Evolutionary conservation across 179 eudicot species (phyloP), one percentile per base, ranked within the genome.

Genomic region (Sideroxylon spinosum): DNA sequence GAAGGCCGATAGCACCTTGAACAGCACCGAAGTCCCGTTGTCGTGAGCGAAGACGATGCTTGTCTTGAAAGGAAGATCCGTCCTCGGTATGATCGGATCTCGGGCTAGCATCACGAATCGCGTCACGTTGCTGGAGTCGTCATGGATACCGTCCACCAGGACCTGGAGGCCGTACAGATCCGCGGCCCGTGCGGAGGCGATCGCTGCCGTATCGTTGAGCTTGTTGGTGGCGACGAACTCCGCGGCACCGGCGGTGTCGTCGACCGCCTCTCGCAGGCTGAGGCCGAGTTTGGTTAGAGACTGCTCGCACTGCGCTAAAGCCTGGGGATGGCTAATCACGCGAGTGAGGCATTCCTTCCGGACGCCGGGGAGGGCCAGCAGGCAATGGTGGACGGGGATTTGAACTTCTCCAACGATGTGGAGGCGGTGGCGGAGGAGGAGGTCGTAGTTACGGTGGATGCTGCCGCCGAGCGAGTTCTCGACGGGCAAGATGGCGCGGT

Each of bases 241-340:
- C 1, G 97, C 98, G 9, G 98, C 98, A 3, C 97, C 97, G 16
- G 98, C 98, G 16, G 98, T 93, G 81, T 93, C 97, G 85, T 90
- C 95, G 17, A 93, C 92, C 8, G 98, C 97, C 74, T 93, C 97
- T 17, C 97, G 86, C 4, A 87, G 92, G 79, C 83, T 84, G 70
- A 89, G 85, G 23, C 93, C 95, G 19, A 93, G 74, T 49, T 90
- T 82, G 6, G 95, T 92, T 7, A 93, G 86, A 10, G 95, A 89
- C 72, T 79, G 90, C 69, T 92, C 97, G 71, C 98, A 93, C 80
- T 93, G 98, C 0, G 98, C 86, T 0, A 93, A 76, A 22, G 97
- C 98, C 57, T 92, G 97, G 0, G 97, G 93, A 32, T 93, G 98
- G 68, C 93, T 89, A 49, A 92, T 89, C 7, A 93, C 97, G 23